Base-by-base conservation (phyloP, 257 asterid species). In the Verbascum thapsus region DNA sequence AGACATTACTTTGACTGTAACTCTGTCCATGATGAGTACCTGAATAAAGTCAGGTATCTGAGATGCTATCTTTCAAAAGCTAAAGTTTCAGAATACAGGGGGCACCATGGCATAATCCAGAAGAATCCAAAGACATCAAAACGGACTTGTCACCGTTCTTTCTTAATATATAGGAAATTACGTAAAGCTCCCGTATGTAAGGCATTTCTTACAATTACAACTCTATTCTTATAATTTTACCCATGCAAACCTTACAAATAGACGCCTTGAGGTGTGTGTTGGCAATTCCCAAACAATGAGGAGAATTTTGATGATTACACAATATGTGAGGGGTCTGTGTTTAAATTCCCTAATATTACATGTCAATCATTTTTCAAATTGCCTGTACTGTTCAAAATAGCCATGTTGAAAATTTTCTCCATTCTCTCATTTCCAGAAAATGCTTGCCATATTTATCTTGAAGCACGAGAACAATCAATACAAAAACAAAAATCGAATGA, bases 11-110 rank as follows among this genome's bases (percentile, higher is more conserved):
- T 90, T 94, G 53, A 90, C 84, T 4, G 99, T 89, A 53, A 94
- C 94, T 84, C 81, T 94, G 77, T 94, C 99, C 99, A 94, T 94
- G 86, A 94, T 89, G 69, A 94, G 94, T 61, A 94, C 97, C 99
- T 94, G 88, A 64, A 65, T 47, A 47, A 37, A 45, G 70, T 60
- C 61, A 66, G 2, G n/a, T 10, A 58, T 43, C 38, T 32, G 43
- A 38, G 45, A 4, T 22, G 39, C 44, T 13, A 42, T 12, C 12
- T 54, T 38, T 39, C 40, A 26, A 15, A 45, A 56, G 10, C 49
- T 5, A 53, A 7, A 43, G 53, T 43, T 54, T 6, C 12, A 18
- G 19, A 34, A 38, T 23, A 66, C 59, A 43, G 40, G 64, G 10
- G 16, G 23, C 16, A 5, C 32, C 32, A 2, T 26, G 38, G 20